Evolutionary conservation across 2,329 filamentous ascomycete genomes (phyloP), one percentile per base, ranked within the genome.

Genomic region (Colletotrichum zoysiae): DNA sequence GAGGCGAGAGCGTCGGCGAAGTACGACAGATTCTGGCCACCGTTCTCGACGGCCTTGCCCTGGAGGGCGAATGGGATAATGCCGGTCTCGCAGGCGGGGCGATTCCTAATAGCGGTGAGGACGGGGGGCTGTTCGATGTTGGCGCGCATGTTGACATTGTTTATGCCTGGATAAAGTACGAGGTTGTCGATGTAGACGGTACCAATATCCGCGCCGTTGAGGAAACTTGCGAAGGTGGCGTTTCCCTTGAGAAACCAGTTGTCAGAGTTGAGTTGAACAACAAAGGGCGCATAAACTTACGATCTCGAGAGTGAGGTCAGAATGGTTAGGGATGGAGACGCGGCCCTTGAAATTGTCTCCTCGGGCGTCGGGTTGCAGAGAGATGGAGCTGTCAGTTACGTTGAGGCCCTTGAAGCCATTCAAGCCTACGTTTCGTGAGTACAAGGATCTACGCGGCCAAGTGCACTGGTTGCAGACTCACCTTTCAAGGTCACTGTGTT

Each of bases 231-330:
- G 80, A 92, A 91, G 38, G 87, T 87, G 46, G 89, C 83, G 76
- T 92, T 91, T 76, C 91, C 91, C 84, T 90, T 90, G 38, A 18
- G 58, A 30, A 50, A 18, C 16, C 11, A 18, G n/a, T 53, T 30
- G 63, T 74, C 4, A 74, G 67, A 8, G 18, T 8, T 16, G 23
- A 26, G 16, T 8, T 33, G 16, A 9, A 23, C 26, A n/a, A 5
- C 12, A 55, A 56, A 40, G 38, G 26, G 14, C 44, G 23, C 11
- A 44, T 59, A 20, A 42, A 83, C 86, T 81, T 82, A 90, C 88
- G 76, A 93, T 87, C 44, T 91, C 86, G 64, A 93, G 84, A n/a
- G 86, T 89, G 77, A 91, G 85, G 63, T 88, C 81, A 1, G 90
- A 91, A 8, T 84, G 86, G 79, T 93, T 93, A 74, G 89, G 90